Evolutionary conservation across 2,329 filamentous ascomycete genomes (phyloP).

Genomic region (Cladosporium oxysporum): DNA sequence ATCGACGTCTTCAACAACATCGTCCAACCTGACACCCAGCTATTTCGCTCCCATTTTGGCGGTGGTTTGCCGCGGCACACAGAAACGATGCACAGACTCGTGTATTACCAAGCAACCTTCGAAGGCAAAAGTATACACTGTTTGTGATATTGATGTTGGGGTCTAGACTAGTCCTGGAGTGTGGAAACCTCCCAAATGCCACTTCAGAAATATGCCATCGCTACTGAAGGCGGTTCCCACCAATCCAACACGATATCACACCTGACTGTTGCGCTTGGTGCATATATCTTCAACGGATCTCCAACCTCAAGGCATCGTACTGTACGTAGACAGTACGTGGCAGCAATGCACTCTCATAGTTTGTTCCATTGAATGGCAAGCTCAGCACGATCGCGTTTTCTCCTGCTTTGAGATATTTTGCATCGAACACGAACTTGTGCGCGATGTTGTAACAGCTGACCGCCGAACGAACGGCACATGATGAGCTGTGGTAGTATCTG

Average conservation of each 20-base stretch:
- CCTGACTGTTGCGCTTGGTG: background rate
- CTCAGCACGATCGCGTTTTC: conserved; percentile 60
- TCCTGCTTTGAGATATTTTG: conserved; percentile 50
- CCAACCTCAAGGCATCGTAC: conserved; percentile 65
- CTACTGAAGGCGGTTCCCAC: background rate
- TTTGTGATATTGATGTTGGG: background rate
- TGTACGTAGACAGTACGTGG: conserved; percentile 61
- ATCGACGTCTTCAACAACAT: background rate
- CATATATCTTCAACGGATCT: conserved; percentile 42
- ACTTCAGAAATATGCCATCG: background rate
- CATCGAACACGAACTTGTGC: conserved; percentile 61
- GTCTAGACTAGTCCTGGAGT: background rate
- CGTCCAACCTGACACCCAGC: background rate
- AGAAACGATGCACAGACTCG: background rate
- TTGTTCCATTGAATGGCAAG: conserved; percentile 60
- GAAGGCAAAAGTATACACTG: background rate
- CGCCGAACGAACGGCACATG: conserved; percentile 61
- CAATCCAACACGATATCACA: background rate
- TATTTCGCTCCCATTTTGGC: background rate
- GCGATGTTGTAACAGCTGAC: conserved; percentile 64
- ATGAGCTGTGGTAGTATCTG: conserved; percentile 57
- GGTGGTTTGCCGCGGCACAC: background rate
- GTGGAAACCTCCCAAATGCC: background rate
- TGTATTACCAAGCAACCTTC: conserved; percentile 7
- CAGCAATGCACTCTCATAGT: conserved; percentile 60